Conservation (phyloP, 306 rosid species). For the Coriaria nepalensis region DNA sequence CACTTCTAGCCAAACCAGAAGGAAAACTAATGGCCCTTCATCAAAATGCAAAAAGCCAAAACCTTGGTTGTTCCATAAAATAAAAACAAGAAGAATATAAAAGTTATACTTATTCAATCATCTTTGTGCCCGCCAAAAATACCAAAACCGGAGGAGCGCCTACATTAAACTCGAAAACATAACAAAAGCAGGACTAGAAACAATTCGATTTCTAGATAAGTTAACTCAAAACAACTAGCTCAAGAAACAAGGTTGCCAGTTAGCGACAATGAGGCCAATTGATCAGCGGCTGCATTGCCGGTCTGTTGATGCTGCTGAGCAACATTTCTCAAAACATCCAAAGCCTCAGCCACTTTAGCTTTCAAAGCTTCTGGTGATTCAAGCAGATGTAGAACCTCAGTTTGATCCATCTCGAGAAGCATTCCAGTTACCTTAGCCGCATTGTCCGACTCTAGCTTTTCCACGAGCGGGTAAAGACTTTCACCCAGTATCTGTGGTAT, state of each 20-base stretch:
- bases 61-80: too few species aligned
- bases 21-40: too few species aligned
- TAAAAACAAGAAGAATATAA: too few species aligned
- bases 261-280: slow-evolving; percentile 43
- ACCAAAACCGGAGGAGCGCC: too few species aligned
- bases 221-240: too few species aligned
- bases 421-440: slow-evolving; percentile 73
- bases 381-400: slow-evolving; percentile 58
- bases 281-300: slow-evolving; percentile 32
- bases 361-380: slow-evolving; percentile 65
- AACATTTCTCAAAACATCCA: slow-evolving; percentile 62
- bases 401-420: slow-evolving; percentile 84
- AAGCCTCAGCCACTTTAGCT: slow-evolving; percentile 63
- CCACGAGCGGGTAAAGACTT: slow-evolving; percentile 52
- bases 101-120: too few species aligned
- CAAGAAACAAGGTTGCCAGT: slow-evolving; percentile 28
- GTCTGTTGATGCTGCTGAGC: slow-evolving; percentile 48
- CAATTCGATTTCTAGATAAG: too few species aligned
- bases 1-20: too few species aligned
- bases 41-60: too few species aligned
- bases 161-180: too few species aligned
- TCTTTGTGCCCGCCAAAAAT: too few species aligned
- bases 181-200: too few species aligned
- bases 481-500: slow-evolving; percentile 61
- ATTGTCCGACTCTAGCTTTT: slow-evolving; percentile 48